phyloP scores from a whole-genome alignment of 148 eudicot species.

The Rhododendron mucronatum region DNA sequence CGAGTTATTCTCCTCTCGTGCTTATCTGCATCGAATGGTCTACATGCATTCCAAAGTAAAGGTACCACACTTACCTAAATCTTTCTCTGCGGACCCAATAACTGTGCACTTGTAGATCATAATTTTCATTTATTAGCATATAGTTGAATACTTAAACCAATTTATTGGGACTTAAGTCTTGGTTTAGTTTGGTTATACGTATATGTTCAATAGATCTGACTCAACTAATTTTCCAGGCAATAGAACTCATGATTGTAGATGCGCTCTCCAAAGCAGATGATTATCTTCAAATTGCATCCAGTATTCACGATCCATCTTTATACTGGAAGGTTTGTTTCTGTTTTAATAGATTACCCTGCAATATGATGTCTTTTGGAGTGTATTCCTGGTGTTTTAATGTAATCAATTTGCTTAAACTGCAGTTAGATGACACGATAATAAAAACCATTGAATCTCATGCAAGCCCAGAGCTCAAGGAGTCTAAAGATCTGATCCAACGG shows the following conservation, averaged over 20 bases:
- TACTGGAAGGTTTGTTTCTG: slow-evolving; percentile 54
- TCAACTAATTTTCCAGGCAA: slow-evolving; percentile 30
- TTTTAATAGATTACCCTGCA: slow-evolving; percentile 1
- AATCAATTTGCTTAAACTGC: slow-evolving; percentile 12
- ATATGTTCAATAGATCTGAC: not conserved
- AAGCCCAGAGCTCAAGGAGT: slow-evolving; percentile 43
- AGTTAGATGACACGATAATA: slow-evolving; percentile 62
- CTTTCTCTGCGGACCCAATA: not conserved
- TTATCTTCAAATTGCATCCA: slow-evolving; percentile 33
- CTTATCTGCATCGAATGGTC: slow-evolving; percentile 66
- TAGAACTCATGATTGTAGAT: slow-evolving; percentile 67
- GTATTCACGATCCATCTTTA: slow-evolving; percentile 47
- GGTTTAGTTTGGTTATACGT: too few species aligned
- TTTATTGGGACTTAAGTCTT: too few species aligned
- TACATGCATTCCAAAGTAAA: slow-evolving; percentile 67
- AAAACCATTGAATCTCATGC: slow-evolving; percentile 43
- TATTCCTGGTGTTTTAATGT: not conserved
- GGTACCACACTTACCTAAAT: slow-evolving; percentile 24
- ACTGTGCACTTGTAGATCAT: not conserved
- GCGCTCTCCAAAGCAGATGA: slow-evolving; percentile 51
- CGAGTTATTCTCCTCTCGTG: slow-evolving; percentile 54
- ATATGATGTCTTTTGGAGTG: not conserved
- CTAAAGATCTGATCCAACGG: slow-evolving; percentile 51
- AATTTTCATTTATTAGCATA: not conserved
- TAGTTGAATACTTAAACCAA: not conserved